Evolutionary conservation across 768 basidiomycete genomes (phyloP), one percentile per base, ranked within the genome.

Genomic region (Boletus pseudopeckii): DNA sequence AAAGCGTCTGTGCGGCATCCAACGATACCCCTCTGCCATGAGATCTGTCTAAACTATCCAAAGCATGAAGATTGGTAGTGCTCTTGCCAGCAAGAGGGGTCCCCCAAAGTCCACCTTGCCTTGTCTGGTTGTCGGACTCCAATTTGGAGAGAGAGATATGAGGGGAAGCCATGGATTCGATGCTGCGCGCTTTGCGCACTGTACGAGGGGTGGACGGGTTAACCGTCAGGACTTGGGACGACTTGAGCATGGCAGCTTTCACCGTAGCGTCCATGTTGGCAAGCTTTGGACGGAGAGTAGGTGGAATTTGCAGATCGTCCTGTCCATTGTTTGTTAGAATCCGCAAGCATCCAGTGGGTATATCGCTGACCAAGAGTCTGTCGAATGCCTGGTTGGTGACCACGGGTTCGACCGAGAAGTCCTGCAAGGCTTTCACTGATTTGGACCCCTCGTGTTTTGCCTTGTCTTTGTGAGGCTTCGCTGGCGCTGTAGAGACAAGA

Each of bases 241-340:
- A 91, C 66, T 90, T 92, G 52, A 96, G 75, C 90, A 96, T 94
- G 13, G 89, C 90, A 5, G 89, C 91, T 67, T 96, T 96, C 46
- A 96, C 88, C 1, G 86, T 83, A 0, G 85, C 73, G 52, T 95
- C 90, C 81, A 96, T 90, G 15, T 82, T 83, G 45, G 77, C 76
- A 17, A 95, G 81, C 70, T 92, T 91, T 1, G 85, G 86, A 8
- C 92, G 81, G 22, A 93, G 74, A 3, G 81, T 82, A 7, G 80
- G 72, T 4, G 92, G 92, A 20, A 95, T 92, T 72, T 95, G 92
- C 48, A 95, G 82, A 54, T 92, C 90, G 68, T 95, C 90, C 92
- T 94, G 53, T 53, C 39, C 50, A 49, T 11, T 45, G 15, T 36
- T 51, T 41, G 53, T 57, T 34, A 54, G 47, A 50, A 45, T 24